These are phyloP conservation scores for Spergularia marina DNA, from an alignment of 148 eudicot species.

Conservation along the genomic window DNA sequence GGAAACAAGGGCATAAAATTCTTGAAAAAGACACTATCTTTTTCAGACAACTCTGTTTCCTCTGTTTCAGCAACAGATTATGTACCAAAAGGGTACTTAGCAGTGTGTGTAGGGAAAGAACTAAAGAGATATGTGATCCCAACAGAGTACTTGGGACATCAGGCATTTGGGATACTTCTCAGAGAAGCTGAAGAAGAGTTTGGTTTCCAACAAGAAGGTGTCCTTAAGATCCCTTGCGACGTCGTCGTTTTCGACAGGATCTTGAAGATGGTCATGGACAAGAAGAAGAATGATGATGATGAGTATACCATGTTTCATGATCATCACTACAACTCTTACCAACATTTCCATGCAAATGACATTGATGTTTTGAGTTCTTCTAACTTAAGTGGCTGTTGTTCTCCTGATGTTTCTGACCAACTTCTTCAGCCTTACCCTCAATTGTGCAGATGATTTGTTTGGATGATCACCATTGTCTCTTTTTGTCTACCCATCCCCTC, in stretches of 20 bases:
- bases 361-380: conserved; percentile 13
- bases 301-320: conserved; percentile 19
- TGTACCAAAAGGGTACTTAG: conserved; percentile 72
- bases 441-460: conserved; percentile 37
- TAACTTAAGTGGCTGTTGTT: conserved; percentile 23
- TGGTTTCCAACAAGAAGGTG: conserved; percentile 87
- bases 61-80: conserved; percentile 22
- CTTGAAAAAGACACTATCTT: conserved; percentile 73
- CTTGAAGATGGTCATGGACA: conserved; percentile 42
- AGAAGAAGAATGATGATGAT: conserved; percentile 34
- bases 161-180: conserved; percentile 54
- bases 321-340: not conserved
- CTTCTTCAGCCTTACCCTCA: conserved; percentile 37
- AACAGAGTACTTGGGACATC: conserved; percentile 61
- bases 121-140: conserved; percentile 76
- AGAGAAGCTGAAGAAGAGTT: conserved; percentile 94
- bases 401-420: conserved; percentile 41
- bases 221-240: conserved; percentile 74
- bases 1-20: conserved; percentile 61
- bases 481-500: too few relatives aligned
- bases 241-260: conserved; percentile 63
- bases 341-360: conserved; percentile 2
- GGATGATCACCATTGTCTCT: too few relatives aligned
- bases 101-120: conserved; percentile 73
- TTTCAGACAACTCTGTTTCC: conserved; percentile 46